Evolutionary conservation across 2,329 filamentous ascomycete species (phyloP), one percentile per base, ranked within the genome.

Genomic region (Penicillium italicum): DNA sequence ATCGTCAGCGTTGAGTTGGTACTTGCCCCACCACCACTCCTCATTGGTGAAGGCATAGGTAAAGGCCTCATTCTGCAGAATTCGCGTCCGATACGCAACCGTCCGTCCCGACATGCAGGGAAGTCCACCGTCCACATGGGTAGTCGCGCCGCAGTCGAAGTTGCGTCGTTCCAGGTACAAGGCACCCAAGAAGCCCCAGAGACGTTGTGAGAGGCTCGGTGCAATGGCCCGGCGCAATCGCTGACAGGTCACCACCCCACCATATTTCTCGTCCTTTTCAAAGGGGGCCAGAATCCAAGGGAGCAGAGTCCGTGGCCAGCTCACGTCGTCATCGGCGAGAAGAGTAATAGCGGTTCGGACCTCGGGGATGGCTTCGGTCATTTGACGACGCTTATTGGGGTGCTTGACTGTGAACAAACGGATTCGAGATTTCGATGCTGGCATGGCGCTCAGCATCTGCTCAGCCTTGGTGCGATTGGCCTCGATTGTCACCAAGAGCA

Each of bases 101-200:
- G 92, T 97, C 41, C 93, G 87, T 55, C 93, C 93, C 44, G 93
- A 97, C 80, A 97, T 90, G 78, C 93, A 97, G 11, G 93, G 95
- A n/a, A 95, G 88, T 38, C 93, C 93, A 56, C 93, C 93, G 71
- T 97, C 93, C 49, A 97, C 88, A 76, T 93, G 90, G 72, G 95
- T 93, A 52, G 92, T 97, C 31, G 93, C 92, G 45, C 92, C 95
- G 70, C 95, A 96, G 74, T 97, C 93, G 72, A 97, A 97, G 76
- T 97, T 97, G 59, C 93, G 87, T 56, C 93, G 85, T 74, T 96
- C 90, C 60, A 97, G 88, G 74, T 97, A 97, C 49, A 92, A 86
- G 22, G 91, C 90, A 6, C 92, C 92, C 20, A 97, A 82, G 81
- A 93, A 97, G 70, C 92, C 92, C 85, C 87, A 97, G 61, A 90